These are phyloP conservation scores for Umbellularia californica DNA, from an alignment of 164 flowering plant genomes.

Conservation along the genomic window DNA sequence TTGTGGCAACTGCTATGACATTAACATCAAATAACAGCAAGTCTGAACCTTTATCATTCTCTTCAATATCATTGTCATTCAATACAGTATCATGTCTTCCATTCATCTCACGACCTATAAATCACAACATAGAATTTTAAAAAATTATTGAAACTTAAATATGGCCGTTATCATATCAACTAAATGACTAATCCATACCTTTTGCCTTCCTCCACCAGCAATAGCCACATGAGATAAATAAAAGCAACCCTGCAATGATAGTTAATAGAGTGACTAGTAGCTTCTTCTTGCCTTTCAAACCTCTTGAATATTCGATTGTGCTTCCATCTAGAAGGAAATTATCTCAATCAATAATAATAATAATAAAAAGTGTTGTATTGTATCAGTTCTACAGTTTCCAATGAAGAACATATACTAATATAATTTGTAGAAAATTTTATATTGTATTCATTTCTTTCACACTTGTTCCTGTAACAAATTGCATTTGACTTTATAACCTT, in stretches of 20 bases:
- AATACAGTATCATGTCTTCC: background rate
- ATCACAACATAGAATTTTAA: slow-evolving; percentile 15
- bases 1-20: background rate
- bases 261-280: background rate
- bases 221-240: slow-evolving; percentile 22
- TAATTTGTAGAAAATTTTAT: too few species aligned
- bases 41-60: background rate
- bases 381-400: too few species aligned
- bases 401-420: too few species aligned
- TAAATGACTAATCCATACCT: slow-evolving; percentile 14
- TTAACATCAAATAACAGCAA: background rate
- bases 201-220: slow-evolving; percentile 19
- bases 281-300: background rate
- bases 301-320: background rate
- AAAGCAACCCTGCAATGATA: slow-evolving; percentile 19
- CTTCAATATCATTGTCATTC: slow-evolving; percentile 17
- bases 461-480: too few species aligned
- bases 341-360: too few species aligned
- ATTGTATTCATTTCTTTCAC: too few species aligned
- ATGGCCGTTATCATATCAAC: slow-evolving; percentile 19
- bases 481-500: too few species aligned
- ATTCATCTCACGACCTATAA: slow-evolving; percentile 19
- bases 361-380: too few species aligned
- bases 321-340: too few species aligned
- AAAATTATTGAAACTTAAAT: slow-evolving; percentile 21